Conservation (phyloP, 208 protist species). For the Acanthamoeba culbertsoni region DNA sequence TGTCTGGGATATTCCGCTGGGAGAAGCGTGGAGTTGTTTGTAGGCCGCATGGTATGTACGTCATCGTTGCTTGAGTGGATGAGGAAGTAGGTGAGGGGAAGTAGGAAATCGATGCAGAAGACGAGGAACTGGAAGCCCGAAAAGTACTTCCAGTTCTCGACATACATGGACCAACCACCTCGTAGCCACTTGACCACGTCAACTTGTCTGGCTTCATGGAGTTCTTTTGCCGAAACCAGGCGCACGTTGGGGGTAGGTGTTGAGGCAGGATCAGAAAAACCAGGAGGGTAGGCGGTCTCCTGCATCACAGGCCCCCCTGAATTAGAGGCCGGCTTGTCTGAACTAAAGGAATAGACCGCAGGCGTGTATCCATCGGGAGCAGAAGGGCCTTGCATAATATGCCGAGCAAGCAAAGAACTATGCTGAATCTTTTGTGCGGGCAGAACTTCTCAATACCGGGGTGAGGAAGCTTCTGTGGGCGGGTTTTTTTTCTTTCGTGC, state of each 20-base stretch:
- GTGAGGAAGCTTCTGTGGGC: too few relatives aligned
- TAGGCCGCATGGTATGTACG: background rate
- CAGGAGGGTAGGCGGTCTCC: background rate
- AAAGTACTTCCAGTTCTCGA: slow-evolving; percentile 41
- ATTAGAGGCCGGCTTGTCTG: background rate
- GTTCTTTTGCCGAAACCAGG: background rate
- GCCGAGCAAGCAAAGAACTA: background rate
- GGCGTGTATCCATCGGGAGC: background rate
- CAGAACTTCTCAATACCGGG: too few relatives aligned
- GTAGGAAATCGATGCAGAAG: background rate
- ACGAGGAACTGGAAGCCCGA: slow-evolving; percentile 23
- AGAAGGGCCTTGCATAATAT: background rate
- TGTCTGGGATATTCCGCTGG: background rate
- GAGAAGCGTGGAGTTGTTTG: background rate
- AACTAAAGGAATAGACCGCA: background rate
- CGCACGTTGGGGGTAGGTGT: background rate
- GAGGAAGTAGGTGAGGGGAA: background rate
- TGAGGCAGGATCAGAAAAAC: background rate
- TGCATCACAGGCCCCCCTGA: slow-evolving; percentile 10
- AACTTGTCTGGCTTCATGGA: background rate
- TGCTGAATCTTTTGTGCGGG: too few relatives aligned
- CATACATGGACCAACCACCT: background rate
- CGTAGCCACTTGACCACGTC: slow-evolving; percentile 13
- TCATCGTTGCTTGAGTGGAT: background rate
- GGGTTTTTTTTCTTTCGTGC: too few relatives aligned